Evolutionary conservation across 371 early-diverging fungal species (phyloP).

Genomic region (Rhizopus arrhizus): DNA sequence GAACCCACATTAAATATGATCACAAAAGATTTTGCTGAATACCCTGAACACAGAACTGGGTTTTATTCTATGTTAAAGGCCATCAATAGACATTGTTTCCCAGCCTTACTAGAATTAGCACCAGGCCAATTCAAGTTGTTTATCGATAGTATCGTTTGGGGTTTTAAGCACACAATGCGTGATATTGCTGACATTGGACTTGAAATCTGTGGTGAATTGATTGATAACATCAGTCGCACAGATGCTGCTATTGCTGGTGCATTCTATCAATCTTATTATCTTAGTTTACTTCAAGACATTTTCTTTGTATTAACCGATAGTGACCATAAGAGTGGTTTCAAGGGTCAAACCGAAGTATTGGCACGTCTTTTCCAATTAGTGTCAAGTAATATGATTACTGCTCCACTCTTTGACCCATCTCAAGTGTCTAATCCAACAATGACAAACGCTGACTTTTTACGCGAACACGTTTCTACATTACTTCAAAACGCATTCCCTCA

Average conservation of each 20-base stretch:
- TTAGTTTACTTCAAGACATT: constrained; percentile 89
- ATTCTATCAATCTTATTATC: constrained; percentile 90
- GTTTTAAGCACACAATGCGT: constrained; percentile 98
- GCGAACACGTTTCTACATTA: constrained; percentile 79
- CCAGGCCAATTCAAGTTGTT: constrained; percentile 86
- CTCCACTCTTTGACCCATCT: constrained; percentile 78
- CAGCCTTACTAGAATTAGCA: constrained; percentile 81
- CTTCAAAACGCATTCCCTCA: constrained; percentile 92
- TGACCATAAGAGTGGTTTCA: constrained; percentile 94
- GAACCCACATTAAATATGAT: constrained; percentile 97
- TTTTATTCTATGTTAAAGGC: constrained; percentile 90
- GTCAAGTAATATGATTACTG: constrained; percentile 77
- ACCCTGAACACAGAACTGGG: constrained; percentile 93
- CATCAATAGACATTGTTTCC: constrained; percentile 89
- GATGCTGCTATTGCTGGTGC: constrained; percentile 80
- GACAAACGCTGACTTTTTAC: constrained; percentile 78
- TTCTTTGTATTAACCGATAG: constrained; percentile 96
- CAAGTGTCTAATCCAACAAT: constrained; percentile 71
- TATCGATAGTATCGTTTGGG: constrained; percentile 94
- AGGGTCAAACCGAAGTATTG: constrained; percentile 86
- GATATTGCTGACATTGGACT: constrained; percentile 95
- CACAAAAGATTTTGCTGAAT: constrained; percentile 95
- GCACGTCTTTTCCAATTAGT: constrained; percentile 87
- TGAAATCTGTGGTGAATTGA: constrained; percentile 80
- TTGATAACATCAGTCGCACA: constrained; percentile 74